phyloP scores from a whole-genome alignment of 192 early-diverging fungal species.

The Oehlia diaphana region DNA sequence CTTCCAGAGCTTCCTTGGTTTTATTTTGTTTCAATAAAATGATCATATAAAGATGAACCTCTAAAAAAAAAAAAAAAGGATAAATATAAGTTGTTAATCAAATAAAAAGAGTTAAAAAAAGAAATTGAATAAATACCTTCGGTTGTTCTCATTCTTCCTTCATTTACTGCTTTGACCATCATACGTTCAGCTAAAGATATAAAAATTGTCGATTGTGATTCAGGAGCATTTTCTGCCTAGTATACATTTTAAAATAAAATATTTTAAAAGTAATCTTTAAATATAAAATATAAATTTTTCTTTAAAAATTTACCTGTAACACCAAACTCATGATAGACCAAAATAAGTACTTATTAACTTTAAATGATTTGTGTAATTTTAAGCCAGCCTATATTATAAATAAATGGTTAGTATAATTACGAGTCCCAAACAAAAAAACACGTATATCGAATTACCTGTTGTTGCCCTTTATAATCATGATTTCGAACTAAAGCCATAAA shows the following conservation, averaged over 20 bases:
- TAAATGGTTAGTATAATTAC: not conserved
- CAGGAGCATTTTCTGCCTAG: slow-evolving; percentile 42
- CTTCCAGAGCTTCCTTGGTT: slow-evolving; percentile 59
- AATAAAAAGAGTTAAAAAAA: not conserved
- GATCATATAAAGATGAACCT: slow-evolving; percentile 73
- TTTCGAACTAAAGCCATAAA: slow-evolving; percentile 81
- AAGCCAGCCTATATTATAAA: slow-evolving; percentile 62
- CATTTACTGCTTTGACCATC: slow-evolving; percentile 73
- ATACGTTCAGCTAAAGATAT: slow-evolving; percentile 80
- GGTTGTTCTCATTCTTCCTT: slow-evolving; percentile 61
- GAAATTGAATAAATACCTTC: slow-evolving; percentile 51
- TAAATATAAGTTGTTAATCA: not conserved
- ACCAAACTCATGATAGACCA: slow-evolving; percentile 83
- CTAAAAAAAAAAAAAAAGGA: slow-evolving; percentile 35
- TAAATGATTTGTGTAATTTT: slow-evolving; percentile 79
- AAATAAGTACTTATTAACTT: slow-evolving; percentile 78
- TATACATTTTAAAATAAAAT: slow-evolving; percentile 12
- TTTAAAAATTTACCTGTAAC: slow-evolving; percentile 57
- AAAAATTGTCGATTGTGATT: slow-evolving; percentile 47
- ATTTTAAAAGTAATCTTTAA: not conserved
- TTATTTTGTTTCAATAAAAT: slow-evolving; percentile 74
- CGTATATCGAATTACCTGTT: slow-evolving; percentile 43
- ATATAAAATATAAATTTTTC: not conserved
- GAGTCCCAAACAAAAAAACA: not conserved
- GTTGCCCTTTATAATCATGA: slow-evolving; percentile 65